These are phyloP conservation scores for Teunomyces panamensis DNA, from an alignment of 805 yeast species.

Conservation along the genomic window DNA sequence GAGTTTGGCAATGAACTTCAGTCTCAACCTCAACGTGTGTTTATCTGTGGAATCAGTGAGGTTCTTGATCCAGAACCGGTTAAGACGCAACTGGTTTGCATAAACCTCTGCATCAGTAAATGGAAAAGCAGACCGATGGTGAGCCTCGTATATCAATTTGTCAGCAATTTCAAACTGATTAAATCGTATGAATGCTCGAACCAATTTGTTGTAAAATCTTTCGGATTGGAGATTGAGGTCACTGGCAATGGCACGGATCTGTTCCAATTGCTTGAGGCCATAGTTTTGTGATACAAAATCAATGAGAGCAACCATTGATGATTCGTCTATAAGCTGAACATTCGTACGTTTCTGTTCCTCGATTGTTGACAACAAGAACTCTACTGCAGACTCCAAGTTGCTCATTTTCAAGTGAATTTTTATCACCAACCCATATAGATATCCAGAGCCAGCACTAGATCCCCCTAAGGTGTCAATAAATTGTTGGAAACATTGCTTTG, in stretches of 20 bases:
- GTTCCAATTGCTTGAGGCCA: constrained; percentile 18
- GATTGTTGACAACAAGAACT: constrained; percentile 21
- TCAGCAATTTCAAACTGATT: constrained; percentile 35
- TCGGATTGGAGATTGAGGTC: constrained; percentile 18
- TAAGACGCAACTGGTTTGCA: constrained; percentile 28
- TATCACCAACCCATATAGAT: constrained; percentile 28
- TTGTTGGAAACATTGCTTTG: constrained; percentile 27
- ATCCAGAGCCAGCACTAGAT: constrained; percentile 16
- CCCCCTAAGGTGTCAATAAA: constrained; percentile 17
- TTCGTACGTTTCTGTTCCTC: constrained; percentile 13
- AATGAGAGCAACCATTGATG: constrained; percentile 16
- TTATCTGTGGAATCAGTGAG: constrained; percentile 9
- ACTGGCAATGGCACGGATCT: constrained; percentile 16
- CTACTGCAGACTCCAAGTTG: constrained; percentile 25
- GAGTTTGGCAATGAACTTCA: constrained; percentile 11
- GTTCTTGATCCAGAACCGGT: constrained; percentile 25
- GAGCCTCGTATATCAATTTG: constrained; percentile 28
- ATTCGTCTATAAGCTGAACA: constrained; percentile 15
- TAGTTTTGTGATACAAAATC: constrained; percentile 19
- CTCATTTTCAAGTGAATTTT: constrained; percentile 22
- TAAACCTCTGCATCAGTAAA: constrained; percentile 25
- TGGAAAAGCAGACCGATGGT: constrained; percentile 26
- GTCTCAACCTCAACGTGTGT: constrained; percentile 8
- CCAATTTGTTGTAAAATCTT: constrained; percentile 24
- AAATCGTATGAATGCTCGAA: constrained; percentile 26